A percentile compares a stretch with the other conserved stretches of the same genome.
phyloP scores from a whole-genome alignment of 352 stramenopile species.

The Phytopythium aichiense region DNA sequence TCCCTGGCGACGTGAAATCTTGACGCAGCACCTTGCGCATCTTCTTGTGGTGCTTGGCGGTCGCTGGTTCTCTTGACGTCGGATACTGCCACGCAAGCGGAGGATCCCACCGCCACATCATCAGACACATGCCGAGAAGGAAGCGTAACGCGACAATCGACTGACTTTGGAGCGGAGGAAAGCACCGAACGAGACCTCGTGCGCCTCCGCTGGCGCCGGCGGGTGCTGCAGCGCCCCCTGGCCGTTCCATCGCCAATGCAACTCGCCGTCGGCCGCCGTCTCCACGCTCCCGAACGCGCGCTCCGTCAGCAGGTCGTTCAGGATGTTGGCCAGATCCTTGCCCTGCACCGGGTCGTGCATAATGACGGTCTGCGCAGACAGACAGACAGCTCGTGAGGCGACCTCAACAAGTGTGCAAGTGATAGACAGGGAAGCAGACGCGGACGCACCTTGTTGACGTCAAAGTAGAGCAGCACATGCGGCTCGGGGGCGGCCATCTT shows the following conservation, averaged over 20 bases:
- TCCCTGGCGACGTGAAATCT: conserved; percentile 51
- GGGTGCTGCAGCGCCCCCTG: conserved; percentile 13
- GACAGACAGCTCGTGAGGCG: not conserved
- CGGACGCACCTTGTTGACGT: conserved; percentile 68
- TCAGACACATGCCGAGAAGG: not conserved
- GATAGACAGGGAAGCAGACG: not conserved
- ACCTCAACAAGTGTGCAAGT: too few relatives aligned
- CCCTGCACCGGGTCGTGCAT: conserved; percentile 81
- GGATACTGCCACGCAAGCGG: conserved; percentile 33
- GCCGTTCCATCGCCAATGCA: conserved; percentile 47
- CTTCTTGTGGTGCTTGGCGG: conserved; percentile 56
- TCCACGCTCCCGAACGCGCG: conserved; percentile 31
- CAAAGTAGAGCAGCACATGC: conserved; percentile 73
- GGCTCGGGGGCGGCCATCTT: conserved; percentile 8
- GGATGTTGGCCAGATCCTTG: conserved; percentile 64
- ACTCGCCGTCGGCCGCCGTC: conserved; percentile 10
- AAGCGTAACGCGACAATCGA: not conserved
- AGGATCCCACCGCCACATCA: not conserved
- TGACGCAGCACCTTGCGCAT: conserved; percentile 56
- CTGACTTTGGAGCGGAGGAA: conserved; percentile 60
- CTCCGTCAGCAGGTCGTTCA: conserved; percentile 78
- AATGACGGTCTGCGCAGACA: conserved; percentile 54
- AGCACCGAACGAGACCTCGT: conserved; percentile 46
- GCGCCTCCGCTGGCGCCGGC: not conserved
- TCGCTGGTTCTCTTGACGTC: conserved; percentile 35